Base-by-base conservation (phyloP, 78 protist species). In the Chrysochromulina parva region DNA sequence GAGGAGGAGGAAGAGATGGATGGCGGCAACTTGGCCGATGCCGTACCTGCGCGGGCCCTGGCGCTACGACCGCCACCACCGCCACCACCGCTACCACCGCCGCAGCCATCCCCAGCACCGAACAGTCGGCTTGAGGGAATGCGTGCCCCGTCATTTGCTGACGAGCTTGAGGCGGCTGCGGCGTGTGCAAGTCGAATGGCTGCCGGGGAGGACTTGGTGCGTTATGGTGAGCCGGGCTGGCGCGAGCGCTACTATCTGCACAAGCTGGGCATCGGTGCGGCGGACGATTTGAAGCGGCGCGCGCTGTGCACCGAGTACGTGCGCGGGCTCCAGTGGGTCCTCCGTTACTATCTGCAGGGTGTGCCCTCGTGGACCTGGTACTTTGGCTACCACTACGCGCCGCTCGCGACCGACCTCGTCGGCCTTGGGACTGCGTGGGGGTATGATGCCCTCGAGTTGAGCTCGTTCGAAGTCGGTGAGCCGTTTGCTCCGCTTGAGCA, bases 361-460 rank as follows among this genome's bases (percentile, higher is more conserved):
- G 94, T 96, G 62, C 60, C 96, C 20, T 94, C 97, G 16, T 98
- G 99, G 99, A 65, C 53, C 52, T 98, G 99, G 99, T 97, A 88
- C 85, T 98, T 93, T 66, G 98, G 98, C 16, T 97, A 89, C 84
- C 97, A 97, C 90, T 98, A 97, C 89, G 97, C 99, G 1, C 99
- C 99, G 14, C 90, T 96, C 81, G 96, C 96, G 67, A 3, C 88
- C 22, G 97, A 95, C 84, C 28, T 95, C 62, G 50, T 11, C 65
- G 59, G 66, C n/a, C 3, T 87, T 6, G 53, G 57, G 73, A 22
- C 17, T 11, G 13, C 7, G 48, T 17, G 20, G 19, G 57, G 3
- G 58, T 94, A 52, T 1, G 24, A 0, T 7, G 17, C 11, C 22
- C 22, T 74, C 90, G 53, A 28, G n/a, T 5, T 48, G 59, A 58